Evolutionary conservation across 2,329 filamentous ascomycete genomes (phyloP).

Genomic region (Knoxdaviesia proteae): DNA sequence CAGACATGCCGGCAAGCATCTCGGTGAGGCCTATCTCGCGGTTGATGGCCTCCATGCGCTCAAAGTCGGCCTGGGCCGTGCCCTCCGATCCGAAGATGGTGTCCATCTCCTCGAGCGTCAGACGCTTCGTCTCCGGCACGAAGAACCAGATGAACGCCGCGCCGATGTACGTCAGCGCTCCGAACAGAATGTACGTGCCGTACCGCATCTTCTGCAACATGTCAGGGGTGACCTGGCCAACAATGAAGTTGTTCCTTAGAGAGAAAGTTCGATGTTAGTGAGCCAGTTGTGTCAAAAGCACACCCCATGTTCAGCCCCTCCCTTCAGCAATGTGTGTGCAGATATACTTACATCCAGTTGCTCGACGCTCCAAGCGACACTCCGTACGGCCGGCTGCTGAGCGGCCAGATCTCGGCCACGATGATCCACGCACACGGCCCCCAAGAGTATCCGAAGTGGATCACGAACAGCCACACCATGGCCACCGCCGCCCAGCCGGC

Average conservation of each 20-base stretch:
- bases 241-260: conserved; percentile 33
- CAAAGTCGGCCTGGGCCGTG: conserved; percentile 43
- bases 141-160: conserved; percentile 41
- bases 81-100: conserved; percentile 21
- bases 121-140: conserved; percentile 42
- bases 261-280: background rate
- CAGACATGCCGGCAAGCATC: conserved; percentile 10
- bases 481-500: conserved; percentile 48
- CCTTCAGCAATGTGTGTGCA: too few relatives aligned
- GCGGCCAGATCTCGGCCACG: conserved; percentile 53
- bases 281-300: background rate
- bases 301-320: too few relatives aligned
- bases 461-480: conserved; percentile 57
- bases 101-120: conserved; percentile 44
- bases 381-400: conserved; percentile 49
- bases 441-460: conserved; percentile 60
- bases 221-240: conserved; percentile 49
- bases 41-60: conserved; percentile 56
- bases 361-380: conserved; percentile 45
- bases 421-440: conserved; percentile 57
- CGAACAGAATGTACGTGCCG: conserved; percentile 54
- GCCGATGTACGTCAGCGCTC: conserved; percentile 39
- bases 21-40: conserved; percentile 40
- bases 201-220: conserved; percentile 45
- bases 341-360: conserved; percentile 35